Percentiles rank a stretch among this genome's conserved stretches.
Conservation (phyloP, 2,329 filamentous ascomycete genomes). For the Pleomassaria siparia region DNA sequence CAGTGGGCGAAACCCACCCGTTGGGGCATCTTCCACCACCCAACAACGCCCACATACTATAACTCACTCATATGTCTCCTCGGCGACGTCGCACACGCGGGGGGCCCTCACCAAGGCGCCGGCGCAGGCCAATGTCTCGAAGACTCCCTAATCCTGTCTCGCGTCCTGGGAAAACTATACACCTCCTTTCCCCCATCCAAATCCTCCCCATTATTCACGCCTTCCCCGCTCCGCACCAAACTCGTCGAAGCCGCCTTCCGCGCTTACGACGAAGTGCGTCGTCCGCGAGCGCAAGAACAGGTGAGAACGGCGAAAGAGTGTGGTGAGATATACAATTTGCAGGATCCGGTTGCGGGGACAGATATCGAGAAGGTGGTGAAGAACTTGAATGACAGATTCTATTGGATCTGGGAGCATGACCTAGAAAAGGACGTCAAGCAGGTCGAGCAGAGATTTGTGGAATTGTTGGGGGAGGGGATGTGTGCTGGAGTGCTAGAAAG, state of each 20-base stretch:
- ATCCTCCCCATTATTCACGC: not conserved
- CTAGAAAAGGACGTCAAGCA: slow-evolving; percentile 15
- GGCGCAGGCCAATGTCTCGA: slow-evolving; percentile 34
- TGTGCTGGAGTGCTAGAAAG: not conserved
- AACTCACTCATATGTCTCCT: slow-evolving; percentile 22
- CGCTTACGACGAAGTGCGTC: slow-evolving; percentile 24
- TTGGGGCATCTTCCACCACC: slow-evolving; percentile 30
- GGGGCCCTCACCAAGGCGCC: slow-evolving; percentile 27
- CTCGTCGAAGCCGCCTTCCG: slow-evolving; percentile 20
- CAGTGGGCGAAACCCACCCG: slow-evolving; percentile 20
- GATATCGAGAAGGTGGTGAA: slow-evolving; percentile 16
- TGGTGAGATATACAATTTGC: slow-evolving; percentile 18
- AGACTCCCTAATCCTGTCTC: slow-evolving; percentile 29
- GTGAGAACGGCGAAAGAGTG: slow-evolving; percentile 17
- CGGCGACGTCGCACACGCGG: slow-evolving; percentile 32
- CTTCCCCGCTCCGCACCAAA: slow-evolving; percentile 5
- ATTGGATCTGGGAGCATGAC: slow-evolving; percentile 27
- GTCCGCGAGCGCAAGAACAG: slow-evolving; percentile 27
- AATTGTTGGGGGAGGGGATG: not conserved
- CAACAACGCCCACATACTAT: slow-evolving; percentile 26
- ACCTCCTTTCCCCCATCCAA: not conserved
- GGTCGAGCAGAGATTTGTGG: slow-evolving; percentile 7
- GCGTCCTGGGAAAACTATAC: slow-evolving; percentile 18
- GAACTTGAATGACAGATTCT: slow-evolving; percentile 17
- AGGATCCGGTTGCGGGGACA: slow-evolving; percentile 2